Base-by-base conservation (phyloP, 164 flowering plant genomes). In the Paratinospora sagittata region DNA sequence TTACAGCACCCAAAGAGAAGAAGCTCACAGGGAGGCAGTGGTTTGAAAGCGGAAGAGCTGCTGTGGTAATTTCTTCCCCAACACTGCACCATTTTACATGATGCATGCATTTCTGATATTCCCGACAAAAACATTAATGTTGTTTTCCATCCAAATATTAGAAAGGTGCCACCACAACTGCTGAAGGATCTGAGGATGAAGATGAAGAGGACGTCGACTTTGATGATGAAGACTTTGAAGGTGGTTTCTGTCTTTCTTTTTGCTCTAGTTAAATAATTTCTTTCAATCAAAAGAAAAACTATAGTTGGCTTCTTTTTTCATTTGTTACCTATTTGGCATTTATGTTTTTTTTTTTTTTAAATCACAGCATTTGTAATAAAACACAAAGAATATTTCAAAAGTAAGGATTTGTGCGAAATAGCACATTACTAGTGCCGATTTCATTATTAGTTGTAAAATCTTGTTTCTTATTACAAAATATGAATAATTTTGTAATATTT, bases 191-290 rank as follows among this genome's bases (percentile, higher is more conserved):
- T 55, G 94, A 86, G 10, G 92, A 78, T 43, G 97, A 88, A 41
- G 95, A 88, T 45, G 97, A 85, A 13, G 99, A 92, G 72, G 97
- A 91, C 49, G 86, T 92, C 74, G 95, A 91, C 70, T 84, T 92
- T 62, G 98, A 95, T 36, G 98, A 95, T 67, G 93, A 89, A 23
- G 99, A 96, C 77, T 91, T 92, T 77, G 99, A 91, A 86, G 99
- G 99, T 92, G 33, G 65, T 17, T 70, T 49, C 57, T 52, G 34
- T 58, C 34, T 19, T 0, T 4, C 17, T 19, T 0, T 2, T 16
- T 64, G 63, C 34, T 61, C 33, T 61, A 27, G 16, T 26, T 24
- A 27, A 8, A 9, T 61, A 60, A 21, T 23, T 23, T 23, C 63
- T 11, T 23, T 3, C 30, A 60, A 21, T 60, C 27, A 8, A 61